Conservation (phyloP, 78 protist species). For the Tieghemostelium lacteum region DNA sequence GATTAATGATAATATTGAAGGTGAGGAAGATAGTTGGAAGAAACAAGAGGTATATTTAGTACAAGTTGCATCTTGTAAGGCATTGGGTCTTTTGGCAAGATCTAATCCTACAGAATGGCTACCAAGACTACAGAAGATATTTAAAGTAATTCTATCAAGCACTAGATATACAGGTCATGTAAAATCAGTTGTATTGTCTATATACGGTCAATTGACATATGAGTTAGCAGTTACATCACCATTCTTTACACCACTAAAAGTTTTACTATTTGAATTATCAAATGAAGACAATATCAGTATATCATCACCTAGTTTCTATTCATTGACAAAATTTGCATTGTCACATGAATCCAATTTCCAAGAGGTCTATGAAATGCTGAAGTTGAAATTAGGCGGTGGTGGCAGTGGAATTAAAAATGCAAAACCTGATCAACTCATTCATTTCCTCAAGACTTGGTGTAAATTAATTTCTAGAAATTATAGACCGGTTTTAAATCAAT, state of each 20-base stretch:
- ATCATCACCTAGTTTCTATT: constrained; percentile 57
- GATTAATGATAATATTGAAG: constrained; percentile 45
- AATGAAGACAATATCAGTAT: constrained; percentile 49
- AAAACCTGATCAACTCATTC: constrained; percentile 18
- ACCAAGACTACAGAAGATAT: constrained; percentile 43
- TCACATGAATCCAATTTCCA: constrained; percentile 45
- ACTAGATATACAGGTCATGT: constrained; percentile 41
- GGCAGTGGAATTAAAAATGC: constrained; percentile 6
- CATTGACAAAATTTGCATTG: constrained; percentile 63
- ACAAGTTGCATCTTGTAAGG: constrained; percentile 65
- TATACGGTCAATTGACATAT: constrained; percentile 59
- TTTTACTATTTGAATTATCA: constrained; percentile 17
- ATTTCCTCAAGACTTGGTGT: constrained; percentile 57
- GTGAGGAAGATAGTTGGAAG: constrained; percentile 69
- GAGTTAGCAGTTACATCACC: constrained; percentile 25
- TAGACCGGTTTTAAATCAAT: constrained; percentile 57
- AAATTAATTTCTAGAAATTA: constrained; percentile 56
- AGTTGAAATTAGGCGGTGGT: constrained; percentile 7
- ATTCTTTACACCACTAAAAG: constrained; percentile 50
- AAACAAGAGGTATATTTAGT: constrained; percentile 55
- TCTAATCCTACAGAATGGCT: constrained; percentile 69
- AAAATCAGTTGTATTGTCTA: constrained; percentile 11
- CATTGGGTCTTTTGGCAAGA: constrained; percentile 70
- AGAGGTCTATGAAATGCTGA: constrained; percentile 24
- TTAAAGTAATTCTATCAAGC: constrained; percentile 13